phyloP scores from a whole-genome alignment of 768 basidiomycete genomes.

The Mycena indigotica region DNA sequence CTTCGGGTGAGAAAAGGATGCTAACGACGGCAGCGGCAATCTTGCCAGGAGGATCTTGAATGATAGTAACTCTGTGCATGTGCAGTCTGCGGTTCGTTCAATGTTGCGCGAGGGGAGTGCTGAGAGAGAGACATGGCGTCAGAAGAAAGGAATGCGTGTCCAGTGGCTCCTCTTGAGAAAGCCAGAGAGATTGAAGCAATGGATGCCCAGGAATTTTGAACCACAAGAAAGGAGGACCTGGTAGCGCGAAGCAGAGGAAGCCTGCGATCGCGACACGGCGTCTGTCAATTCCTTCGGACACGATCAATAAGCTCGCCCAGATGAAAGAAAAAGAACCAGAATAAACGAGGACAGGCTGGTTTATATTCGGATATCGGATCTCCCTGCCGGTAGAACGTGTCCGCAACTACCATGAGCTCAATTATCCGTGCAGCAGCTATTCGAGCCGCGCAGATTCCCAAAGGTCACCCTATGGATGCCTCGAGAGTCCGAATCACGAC shows the following conservation, averaged over 20 bases:
- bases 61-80: constrained; percentile 31
- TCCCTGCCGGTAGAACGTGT: background rate
- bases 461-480: constrained; percentile 13
- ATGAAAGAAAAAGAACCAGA: too few relatives aligned
- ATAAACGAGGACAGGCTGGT: background rate
- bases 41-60: constrained; percentile 59
- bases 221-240: constrained; percentile 14
- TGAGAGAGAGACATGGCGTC: constrained; percentile 12
- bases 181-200: constrained; percentile 38
- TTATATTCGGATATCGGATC: constrained; percentile 2
- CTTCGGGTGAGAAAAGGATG: constrained; percentile 11
- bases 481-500: constrained; percentile 5
- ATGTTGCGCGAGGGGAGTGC: constrained; percentile 21
- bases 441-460: constrained; percentile 15
- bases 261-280: constrained; percentile 50
- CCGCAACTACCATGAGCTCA: too few relatives aligned
- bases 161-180: constrained; percentile 23
- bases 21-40: constrained; percentile 31
- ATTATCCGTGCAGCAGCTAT: constrained; percentile 20
- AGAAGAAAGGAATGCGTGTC: background rate
- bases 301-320: too few relatives aligned
- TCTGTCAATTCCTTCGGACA: constrained; percentile 30
- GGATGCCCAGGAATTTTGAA: constrained; percentile 32
- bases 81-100: too few relatives aligned
- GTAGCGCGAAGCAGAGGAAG: constrained; percentile 30